These are phyloP conservation scores for Salix arbutifolia DNA, from an alignment of 345 rosid genomes.

Conservation along the genomic window DNA sequence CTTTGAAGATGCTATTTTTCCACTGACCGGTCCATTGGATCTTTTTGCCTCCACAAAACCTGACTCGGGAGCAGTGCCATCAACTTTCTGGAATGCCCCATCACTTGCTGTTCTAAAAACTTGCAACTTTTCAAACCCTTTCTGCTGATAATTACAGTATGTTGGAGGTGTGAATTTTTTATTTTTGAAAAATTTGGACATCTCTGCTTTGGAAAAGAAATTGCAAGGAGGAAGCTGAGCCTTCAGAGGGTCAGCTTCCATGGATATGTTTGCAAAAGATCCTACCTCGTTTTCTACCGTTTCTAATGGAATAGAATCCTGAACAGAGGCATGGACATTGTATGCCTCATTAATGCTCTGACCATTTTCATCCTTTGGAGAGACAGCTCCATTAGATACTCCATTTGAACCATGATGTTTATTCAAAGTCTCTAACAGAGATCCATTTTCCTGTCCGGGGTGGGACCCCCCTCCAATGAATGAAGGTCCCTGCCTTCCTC, in stretches of 20 bases:
- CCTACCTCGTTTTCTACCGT: conserved; percentile 26
- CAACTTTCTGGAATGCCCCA: conserved; percentile 14
- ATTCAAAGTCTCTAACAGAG: conserved; percentile 27
- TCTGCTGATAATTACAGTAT: conserved; percentile 41
- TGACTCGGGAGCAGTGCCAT: conserved; percentile 20
- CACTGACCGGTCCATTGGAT: conserved; percentile 31
- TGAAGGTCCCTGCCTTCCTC: conserved; percentile 19
- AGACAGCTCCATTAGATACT: conserved; percentile 24
- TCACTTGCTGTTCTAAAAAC: conserved; percentile 31
- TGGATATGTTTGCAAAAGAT: conserved; percentile 27
- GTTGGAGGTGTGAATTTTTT: conserved; percentile 51
- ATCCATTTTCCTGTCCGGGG: conserved; percentile 32
- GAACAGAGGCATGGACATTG: conserved; percentile 23
- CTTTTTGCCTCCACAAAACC: conserved; percentile 29
- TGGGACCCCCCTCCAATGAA: conserved; percentile 25
- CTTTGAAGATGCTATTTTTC: conserved; percentile 16
- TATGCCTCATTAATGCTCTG: conserved; percentile 23
- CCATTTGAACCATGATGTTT: conserved; percentile 30
- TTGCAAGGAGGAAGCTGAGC: conserved; percentile 80
- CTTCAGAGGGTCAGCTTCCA: conserved; percentile 61
- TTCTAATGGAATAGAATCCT: conserved; percentile 28
- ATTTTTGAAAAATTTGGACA: conserved; percentile 63
- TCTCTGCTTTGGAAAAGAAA: conserved; percentile 76
- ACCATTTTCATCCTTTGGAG: conserved; percentile 23
- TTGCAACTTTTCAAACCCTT: conserved; percentile 35